Conservation (phyloP, 352 stramenopile species). For the Pythium dissotocum region DNA sequence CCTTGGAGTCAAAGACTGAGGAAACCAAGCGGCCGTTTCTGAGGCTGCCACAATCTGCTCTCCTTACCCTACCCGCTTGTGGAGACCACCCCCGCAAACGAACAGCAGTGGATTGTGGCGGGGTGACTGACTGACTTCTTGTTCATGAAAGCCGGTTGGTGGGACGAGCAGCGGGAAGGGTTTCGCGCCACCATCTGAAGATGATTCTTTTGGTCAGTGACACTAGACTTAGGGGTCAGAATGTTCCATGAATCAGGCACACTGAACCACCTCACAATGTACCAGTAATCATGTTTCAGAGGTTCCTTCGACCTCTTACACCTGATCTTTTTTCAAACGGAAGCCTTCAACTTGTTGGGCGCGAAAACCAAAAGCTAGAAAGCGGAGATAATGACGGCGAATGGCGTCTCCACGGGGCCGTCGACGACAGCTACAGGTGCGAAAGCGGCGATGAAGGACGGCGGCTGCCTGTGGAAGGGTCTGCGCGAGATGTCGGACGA, state of each 20-base stretch:
- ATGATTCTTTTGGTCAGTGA: slow-evolving; percentile 1
- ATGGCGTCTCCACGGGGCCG: not conserved
- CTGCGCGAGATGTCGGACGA: slow-evolving; percentile 17
- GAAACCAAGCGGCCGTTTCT: slow-evolving; percentile 3
- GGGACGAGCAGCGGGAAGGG: not conserved
- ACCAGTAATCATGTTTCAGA: not conserved
- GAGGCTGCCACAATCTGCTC: not conserved
- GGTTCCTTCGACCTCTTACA: slow-evolving; percentile 9
- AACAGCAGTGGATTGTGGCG: not conserved
- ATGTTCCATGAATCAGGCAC: slow-evolving; percentile 5
- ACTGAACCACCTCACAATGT: not conserved
- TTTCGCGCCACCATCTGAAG: slow-evolving; percentile 3
- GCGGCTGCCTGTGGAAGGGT: slow-evolving; percentile 12
- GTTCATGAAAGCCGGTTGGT: slow-evolving; percentile 17
- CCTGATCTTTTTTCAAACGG: slow-evolving; percentile 8
- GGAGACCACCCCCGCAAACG: not conserved
- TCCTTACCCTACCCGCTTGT: not conserved
- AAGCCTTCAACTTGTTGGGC: slow-evolving; percentile 21
- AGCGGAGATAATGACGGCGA: not conserved
- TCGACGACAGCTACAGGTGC: not conserved
- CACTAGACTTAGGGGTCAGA: slow-evolving; percentile 7
- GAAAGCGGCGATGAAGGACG: not conserved
- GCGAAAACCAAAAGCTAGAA: not conserved
- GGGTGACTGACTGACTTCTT: not conserved
- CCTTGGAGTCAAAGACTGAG: not conserved